Percentiles rank a stretch among this genome's conserved stretches.
Conservation (phyloP, 2,329 filamentous ascomycete species). For the Bipolaris cookei region DNA sequence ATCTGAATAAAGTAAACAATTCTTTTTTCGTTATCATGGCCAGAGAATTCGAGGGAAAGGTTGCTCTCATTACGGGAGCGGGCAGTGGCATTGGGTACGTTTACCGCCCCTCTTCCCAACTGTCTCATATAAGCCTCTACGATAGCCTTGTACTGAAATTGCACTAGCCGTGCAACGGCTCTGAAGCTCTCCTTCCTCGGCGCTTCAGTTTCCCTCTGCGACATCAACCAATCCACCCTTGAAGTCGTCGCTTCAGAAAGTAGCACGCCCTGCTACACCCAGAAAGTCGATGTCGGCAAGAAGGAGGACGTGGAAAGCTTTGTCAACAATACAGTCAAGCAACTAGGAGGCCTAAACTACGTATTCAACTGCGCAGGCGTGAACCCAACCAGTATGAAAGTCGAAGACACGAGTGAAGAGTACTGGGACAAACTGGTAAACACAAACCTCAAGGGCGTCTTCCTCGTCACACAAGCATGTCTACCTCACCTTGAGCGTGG, state of each 20-base stretch:
- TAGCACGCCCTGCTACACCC: constrained; percentile 41
- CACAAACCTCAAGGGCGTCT: constrained; percentile 55
- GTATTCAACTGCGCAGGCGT: constrained; percentile 58
- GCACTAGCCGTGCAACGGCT: constrained; percentile 52
- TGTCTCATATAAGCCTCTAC: background rate
- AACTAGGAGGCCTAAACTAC: constrained; percentile 48
- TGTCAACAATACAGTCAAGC: constrained; percentile 47
- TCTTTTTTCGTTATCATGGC: constrained; percentile 24
- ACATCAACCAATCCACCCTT: constrained; percentile 51
- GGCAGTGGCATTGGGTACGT: constrained; percentile 56
- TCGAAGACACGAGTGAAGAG: constrained; percentile 53
- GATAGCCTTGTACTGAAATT: background rate
- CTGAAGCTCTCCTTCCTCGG: constrained; percentile 57
- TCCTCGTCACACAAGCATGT: constrained; percentile 53
- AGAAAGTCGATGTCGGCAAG: constrained; percentile 56
- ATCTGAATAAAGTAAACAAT: no score
- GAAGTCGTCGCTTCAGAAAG: constrained; percentile 42
- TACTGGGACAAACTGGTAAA: constrained; percentile 57
- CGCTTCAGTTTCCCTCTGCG: constrained; percentile 44
- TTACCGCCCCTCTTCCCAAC: background rate
- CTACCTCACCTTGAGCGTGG: constrained; percentile 46
- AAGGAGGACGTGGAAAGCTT: constrained; percentile 52
- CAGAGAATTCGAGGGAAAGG: constrained; percentile 40
- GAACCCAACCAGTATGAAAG: constrained; percentile 54
- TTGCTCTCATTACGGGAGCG: constrained; percentile 41